These are phyloP conservation scores for Cucumis cinereus DNA, from an alignment of 306 rosid species.

Conservation along the genomic window DNA sequence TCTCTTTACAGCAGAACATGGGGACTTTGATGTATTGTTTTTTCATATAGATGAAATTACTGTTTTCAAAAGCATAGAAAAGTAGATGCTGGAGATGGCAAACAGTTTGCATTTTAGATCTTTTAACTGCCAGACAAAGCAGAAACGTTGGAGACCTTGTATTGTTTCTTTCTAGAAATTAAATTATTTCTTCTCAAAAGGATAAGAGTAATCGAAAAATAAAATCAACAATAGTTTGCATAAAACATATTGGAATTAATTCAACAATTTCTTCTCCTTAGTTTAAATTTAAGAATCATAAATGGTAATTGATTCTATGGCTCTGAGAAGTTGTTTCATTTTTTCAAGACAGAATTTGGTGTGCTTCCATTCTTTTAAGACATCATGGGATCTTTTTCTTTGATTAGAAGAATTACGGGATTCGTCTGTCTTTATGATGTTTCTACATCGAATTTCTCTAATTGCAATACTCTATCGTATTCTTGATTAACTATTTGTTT, in stretches of 20 bases:
- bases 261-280: background rate
- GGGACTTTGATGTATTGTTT: too few species aligned
- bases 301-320: background rate
- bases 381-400: background rate
- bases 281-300: background rate
- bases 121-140: background rate
- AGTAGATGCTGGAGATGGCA: background rate
- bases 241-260: background rate
- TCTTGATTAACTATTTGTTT: constrained; percentile 8
- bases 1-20: too few species aligned
- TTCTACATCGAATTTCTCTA: background rate
- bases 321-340: background rate
- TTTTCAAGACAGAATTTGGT: background rate
- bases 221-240: background rate
- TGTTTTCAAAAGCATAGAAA: background rate
- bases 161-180: too few species aligned
- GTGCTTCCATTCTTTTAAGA: background rate
- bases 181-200: background rate
- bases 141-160: background rate
- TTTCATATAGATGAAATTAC: too few species aligned
- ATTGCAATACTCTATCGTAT: background rate
- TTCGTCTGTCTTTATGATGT: background rate
- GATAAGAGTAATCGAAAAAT: background rate
- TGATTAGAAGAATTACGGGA: background rate
- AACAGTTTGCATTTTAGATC: background rate